Evolutionary conservation across 371 early-diverging fungal species (phyloP), one percentile per base, ranked within the genome.

Genomic region (Mucor indicus): DNA sequence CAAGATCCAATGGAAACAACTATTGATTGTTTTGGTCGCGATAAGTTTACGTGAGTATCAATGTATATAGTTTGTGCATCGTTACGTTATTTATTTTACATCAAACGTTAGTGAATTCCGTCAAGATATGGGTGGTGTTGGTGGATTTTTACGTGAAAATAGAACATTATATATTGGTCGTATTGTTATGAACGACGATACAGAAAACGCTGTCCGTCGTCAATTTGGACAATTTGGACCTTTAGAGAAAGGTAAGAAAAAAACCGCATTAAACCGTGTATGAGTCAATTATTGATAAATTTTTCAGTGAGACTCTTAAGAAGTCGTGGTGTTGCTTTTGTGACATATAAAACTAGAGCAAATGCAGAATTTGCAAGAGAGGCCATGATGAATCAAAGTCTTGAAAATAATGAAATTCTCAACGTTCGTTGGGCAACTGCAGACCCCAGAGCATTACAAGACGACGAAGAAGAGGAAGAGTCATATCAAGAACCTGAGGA

Each of bases 281-380:
- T 30, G 10, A 6, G 6, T 29, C 30, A 29, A 29, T 29, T 29
- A 29, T 29, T 29, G 12, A 29, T 29, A 12, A 29, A 29, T 12
- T 29, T 29, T 8, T 33, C n/a, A 77, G 79, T 79, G 38, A 81
- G 77, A 38, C 57, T 86, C 8, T 54, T 92, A 22, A 62, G 60
- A 25, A 69, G 75, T 21, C 85, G 89, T 49, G 87, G 84, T 12
- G 89, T 90, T 16, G 92, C 88, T 1, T 91, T 91, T 69, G 88
- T 93, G 4, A 81, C 86, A 12, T 93, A 87, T 57, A 72, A 71
- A 47, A 67, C 69, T 20, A 71, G 90, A 33, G 57, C 72, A 15
- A 83, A 80, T 56, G 92, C 93, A 3, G 93, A 93, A 67, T 91
- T 93, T 66, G 92, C 92, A 8, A 87, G 87, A 59, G 93, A 92